phyloP scores from a whole-genome alignment of 805 yeast species.

The Candida suzukii region DNA sequence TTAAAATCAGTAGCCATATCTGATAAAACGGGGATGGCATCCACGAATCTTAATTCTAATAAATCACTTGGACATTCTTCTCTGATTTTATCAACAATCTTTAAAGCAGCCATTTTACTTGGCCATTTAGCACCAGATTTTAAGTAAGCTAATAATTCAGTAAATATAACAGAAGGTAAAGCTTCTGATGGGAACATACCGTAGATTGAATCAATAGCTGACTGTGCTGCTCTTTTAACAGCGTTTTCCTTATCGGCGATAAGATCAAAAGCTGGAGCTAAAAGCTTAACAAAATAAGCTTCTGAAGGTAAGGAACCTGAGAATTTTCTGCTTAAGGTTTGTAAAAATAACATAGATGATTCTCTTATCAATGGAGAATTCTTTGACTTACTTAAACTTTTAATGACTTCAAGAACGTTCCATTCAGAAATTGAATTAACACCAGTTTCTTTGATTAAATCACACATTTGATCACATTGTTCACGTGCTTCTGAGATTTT shows the following conservation, averaged over 20 bases:
- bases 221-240: conserved; percentile 81
- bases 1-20: conserved; percentile 92
- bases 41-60: conserved; percentile 72
- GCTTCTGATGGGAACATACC: conserved; percentile 74
- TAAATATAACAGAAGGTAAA: conserved; percentile 61
- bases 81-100: conserved; percentile 62
- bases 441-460: conserved; percentile 38
- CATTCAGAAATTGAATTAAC: conserved; percentile 48
- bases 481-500: conserved; percentile 48
- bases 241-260: conserved; percentile 82
- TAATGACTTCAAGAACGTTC: conserved; percentile 56
- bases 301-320: conserved; percentile 70
- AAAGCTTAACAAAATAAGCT: conserved; percentile 59
- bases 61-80: conserved; percentile 81
- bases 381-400: conserved; percentile 66
- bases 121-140: conserved; percentile 90
- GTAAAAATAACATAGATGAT: conserved; percentile 56
- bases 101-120: conserved; percentile 75
- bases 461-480: conserved; percentile 48
- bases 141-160: conserved; percentile 55
- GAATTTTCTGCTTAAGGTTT: conserved; percentile 47
- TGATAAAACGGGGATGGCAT: conserved; percentile 76
- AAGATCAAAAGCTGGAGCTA: conserved; percentile 61
- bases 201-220: conserved; percentile 63
- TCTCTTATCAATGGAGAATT: conserved; percentile 72